Conservation (phyloP, 2,329 filamentous ascomycete genomes). For the Plectosphaerella plurivora region DNA sequence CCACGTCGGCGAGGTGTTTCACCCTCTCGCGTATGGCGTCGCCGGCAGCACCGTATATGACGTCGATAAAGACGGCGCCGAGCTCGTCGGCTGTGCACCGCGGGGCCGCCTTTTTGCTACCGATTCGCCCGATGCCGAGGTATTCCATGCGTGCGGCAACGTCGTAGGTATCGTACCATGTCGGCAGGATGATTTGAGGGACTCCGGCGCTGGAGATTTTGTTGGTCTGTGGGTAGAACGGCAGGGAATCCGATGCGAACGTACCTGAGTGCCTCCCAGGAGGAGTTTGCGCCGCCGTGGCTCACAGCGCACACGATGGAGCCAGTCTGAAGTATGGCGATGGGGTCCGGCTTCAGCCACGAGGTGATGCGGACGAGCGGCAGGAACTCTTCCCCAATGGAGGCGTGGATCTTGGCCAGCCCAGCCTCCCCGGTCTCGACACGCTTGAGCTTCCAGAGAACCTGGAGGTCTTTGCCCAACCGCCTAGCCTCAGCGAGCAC, state of each 20-base stretch:
- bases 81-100: background rate
- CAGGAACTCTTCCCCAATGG: background rate
- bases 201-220: conserved; percentile 23
- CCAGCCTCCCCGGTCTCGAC: background rate
- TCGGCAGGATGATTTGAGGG: conserved; percentile 38
- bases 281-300: conserved; percentile 43
- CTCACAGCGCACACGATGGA: conserved; percentile 34
- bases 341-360: conserved; percentile 35
- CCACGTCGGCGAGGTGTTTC: no score
- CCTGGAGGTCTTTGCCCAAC: conserved; percentile 12
- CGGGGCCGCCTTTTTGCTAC: background rate
- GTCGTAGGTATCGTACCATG: conserved; percentile 43
- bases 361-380: conserved; percentile 26
- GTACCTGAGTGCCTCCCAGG: conserved; percentile 29
- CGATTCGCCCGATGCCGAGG: conserved; percentile 33
- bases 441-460: conserved; percentile 29
- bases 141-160: conserved; percentile 38
- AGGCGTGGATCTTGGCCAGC: no score
- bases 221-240: no score
- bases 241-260: conserved; percentile 17
- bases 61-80: background rate
- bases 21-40: no score
- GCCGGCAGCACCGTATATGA: background rate
- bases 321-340: conserved; percentile 27
- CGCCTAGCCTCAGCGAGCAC: conserved; percentile 20